Evolutionary conservation across 1,139 yeast genomes (phyloP), one percentile per base, ranked within the genome.

Genomic region (Hansenula sp.): DNA sequence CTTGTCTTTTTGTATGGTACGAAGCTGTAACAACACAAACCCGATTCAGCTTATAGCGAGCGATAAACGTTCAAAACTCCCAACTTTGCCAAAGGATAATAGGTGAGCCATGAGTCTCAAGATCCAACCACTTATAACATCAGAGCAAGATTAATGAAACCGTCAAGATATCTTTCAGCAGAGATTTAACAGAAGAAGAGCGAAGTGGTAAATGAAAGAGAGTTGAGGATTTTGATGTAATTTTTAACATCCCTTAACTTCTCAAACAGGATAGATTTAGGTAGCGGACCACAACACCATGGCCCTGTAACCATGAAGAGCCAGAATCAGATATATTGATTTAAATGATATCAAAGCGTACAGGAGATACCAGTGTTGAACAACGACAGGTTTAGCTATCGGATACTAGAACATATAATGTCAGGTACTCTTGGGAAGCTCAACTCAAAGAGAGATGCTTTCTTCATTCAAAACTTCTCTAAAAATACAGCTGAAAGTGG

Each of bases 401-500:
- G 25, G 25, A 5, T 21, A 21, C 8, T 6, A 21, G 25, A 21
- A 21, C 9, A 21, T 6, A 21, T 21, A 6, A 31, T 31, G 33
- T 3, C 33, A 9, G 3, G 4, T 31, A 11, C 19, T 15, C n/a
- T 31, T 5, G 21, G 12, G 4, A 31, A 31, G 12, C 13, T 28
- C 3, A 36, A 36, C 18, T 18, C 32, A 13, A 36, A 28, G 16
- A 44, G 46, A 24, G 50, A 51, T 36, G 53, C 51, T 1, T 45
- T 34, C n/a, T 35, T 51, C 9, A 36, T 51, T 4, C 39, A 40
- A 10, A 47, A 41, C 17, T 50, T 49, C 33, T 41, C 48, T 24
- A 38, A 33, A 13, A 34, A 35, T 12, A 17, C 35, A 11, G n/a
- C 29, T 11, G 21, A 24, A 11, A 19, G 32, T 19, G 8, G 15